These are phyloP conservation scores for Carnegiea gigantea DNA, from an alignment of 179 eudicot genomes.

Conservation along the genomic window DNA sequence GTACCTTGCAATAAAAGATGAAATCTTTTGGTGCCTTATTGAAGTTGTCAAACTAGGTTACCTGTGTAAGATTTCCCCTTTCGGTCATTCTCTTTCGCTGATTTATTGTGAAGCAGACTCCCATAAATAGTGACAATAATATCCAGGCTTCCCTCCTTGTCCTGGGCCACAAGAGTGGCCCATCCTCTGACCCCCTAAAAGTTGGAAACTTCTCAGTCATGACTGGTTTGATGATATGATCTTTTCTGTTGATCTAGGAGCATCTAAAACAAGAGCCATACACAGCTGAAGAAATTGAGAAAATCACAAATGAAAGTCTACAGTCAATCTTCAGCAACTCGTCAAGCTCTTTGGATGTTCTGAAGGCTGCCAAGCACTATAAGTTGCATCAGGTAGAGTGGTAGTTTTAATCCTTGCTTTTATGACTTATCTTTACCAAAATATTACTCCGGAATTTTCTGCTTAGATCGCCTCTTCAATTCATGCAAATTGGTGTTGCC, in stretches of 20 bases:
- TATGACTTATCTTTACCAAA: not conserved
- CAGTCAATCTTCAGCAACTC: slow-evolving; percentile 64
- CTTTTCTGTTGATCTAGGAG: slow-evolving; percentile 48
- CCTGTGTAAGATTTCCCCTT: not conserved
- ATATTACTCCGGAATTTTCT: not conserved
- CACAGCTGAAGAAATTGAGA: slow-evolving; percentile 76
- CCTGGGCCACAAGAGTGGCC: not conserved
- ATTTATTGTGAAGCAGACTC: not conserved
- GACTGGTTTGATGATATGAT: not conserved
- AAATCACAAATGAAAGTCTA: slow-evolving; percentile 54
- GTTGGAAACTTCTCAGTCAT: not conserved
- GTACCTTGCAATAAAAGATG: not conserved
- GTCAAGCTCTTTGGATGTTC: slow-evolving; percentile 79
- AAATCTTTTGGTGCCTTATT: not conserved
- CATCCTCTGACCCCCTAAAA: not conserved
- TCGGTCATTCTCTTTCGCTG: not conserved
- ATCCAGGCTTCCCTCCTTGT: not conserved
- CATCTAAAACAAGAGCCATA: slow-evolving; percentile 80
- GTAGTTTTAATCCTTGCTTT: not conserved
- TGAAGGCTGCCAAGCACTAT: slow-evolving; percentile 76
- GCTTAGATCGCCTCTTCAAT: slow-evolving; percentile 1
- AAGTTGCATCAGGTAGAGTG: slow-evolving; percentile 76
- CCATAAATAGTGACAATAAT: not conserved
- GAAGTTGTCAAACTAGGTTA: not conserved
- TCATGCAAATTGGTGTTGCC: no score